Base-by-base conservation (phyloP, 495 filamentous ascomycete genomes). In the Sabuloglossum arenarium region DNA sequence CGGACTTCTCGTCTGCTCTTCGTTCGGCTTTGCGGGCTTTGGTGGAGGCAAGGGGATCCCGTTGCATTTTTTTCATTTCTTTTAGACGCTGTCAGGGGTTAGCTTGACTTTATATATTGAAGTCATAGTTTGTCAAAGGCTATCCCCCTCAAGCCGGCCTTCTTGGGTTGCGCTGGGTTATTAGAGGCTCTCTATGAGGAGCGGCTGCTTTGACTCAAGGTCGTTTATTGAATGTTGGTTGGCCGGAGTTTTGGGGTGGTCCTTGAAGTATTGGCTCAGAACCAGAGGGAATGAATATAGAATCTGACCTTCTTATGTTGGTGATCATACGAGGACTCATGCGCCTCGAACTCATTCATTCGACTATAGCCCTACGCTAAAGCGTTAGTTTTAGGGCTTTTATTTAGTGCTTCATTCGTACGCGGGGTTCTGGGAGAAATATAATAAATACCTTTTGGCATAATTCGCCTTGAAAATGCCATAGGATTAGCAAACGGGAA, bases 321-420 rank as follows among this genome's bases (percentile, higher is more conserved):
- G 67, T 85, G 81, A 62, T 85, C 81, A 65, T 85, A 85, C 57
- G 77, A 81, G 58, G 72, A 71, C 27, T 84, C 75, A 63, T 85
- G 81, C 25, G 78, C 76, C 62, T 84, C 80, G 62, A 79, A 83
- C 59, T 84, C 80, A 62, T 81, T 79, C 73, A 80, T 79, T 55
- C 81, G 80, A 14, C 70, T 71, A 67, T 85, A 85, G 59, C 80
- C 79, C 68, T 85, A 82, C 42, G 73, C 69, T 63, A 11, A 11
- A 9, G 31, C 19, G 34, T 27, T 14, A 56, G 53, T 16, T 12
- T 19, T 14, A 19, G 4, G 4, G 19, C 14, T 1, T 12, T 14
- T 28, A 0, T 24, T 52, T 12, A 4, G n/a, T 23, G 19, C 4
- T 4, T 52, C 47, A 23, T 14, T 57, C 51, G n/a, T 53, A 1